These are phyloP conservation scores for Saccharomycopsis hybrid DNA, from an alignment of 1,139 yeast species.

Conservation along the genomic window DNA sequence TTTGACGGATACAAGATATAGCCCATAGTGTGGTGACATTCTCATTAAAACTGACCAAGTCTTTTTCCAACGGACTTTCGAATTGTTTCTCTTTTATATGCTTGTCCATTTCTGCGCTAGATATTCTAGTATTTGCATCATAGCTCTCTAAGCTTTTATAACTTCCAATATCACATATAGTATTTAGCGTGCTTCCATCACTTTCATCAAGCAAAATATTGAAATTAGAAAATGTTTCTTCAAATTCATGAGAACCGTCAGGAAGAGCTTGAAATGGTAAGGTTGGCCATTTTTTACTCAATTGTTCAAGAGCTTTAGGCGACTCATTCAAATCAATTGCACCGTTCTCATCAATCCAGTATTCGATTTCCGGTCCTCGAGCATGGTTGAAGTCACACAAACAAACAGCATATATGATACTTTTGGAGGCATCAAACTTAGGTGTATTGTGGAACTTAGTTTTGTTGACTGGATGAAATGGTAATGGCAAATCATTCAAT, in stretches of 20 bases:
- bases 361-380: conserved; percentile 92
- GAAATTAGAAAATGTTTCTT: conserved; percentile 89
- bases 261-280: conserved; percentile 93
- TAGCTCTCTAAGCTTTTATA: conserved; percentile 5
- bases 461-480: conserved; percentile 13
- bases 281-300: conserved; percentile 65
- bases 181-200: conserved; percentile 36
- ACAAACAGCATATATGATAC: conserved; percentile 71
- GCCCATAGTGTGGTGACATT: conserved; percentile 77
- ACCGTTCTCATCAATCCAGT: conserved; percentile 71
- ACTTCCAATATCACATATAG: conserved; percentile 16
- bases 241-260: conserved; percentile 89
- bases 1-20: conserved; percentile 86
- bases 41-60: conserved; percentile 30
- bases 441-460: conserved; percentile 15
- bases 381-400: conserved; percentile 92
- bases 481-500: conserved; percentile 13
- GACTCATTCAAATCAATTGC: conserved; percentile 26
- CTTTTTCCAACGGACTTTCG: conserved; percentile 24
- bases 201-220: conserved; percentile 72
- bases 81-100: conserved; percentile 20
- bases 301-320: conserved; percentile 33
- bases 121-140: conserved; percentile 10
- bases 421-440: conserved; percentile 21
- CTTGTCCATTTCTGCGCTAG: conserved; percentile 24